Conservation (phyloP, 1,284 basidiomycete genomes). For the Pyrrhoderma lamaoense region DNA sequence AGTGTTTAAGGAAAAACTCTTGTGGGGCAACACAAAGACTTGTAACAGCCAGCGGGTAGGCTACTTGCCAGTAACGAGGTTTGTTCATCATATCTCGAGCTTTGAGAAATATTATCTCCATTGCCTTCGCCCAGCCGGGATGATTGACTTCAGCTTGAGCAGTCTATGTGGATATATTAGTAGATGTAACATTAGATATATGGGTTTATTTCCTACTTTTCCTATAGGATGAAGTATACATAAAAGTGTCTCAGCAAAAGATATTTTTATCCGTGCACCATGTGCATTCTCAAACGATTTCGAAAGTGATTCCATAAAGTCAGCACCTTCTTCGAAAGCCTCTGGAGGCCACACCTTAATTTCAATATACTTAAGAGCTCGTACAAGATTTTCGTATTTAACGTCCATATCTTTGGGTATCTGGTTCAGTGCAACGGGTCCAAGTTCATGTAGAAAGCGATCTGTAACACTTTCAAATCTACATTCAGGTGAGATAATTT, state of each 20-base stretch:
- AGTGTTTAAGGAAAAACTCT: constrained; percentile 79
- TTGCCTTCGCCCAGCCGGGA: constrained; percentile 89
- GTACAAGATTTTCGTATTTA: constrained; percentile 76
- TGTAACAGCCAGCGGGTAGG: constrained; percentile 82
- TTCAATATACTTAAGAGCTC: constrained; percentile 71
- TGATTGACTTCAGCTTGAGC: constrained; percentile 96
- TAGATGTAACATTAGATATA: constrained; percentile 6
- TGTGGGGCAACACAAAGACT: constrained; percentile 84
- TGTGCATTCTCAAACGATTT: constrained; percentile 82
- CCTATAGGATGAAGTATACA: constrained; percentile 83
- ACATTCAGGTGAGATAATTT: neutral
- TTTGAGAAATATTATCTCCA: constrained; percentile 79
- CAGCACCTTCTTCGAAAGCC: constrained; percentile 88
- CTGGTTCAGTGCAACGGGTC: constrained; percentile 64
- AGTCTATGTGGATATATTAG: too few species aligned
- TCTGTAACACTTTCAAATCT: constrained; percentile 87
- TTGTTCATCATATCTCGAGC: constrained; percentile 85
- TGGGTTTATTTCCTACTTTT: constrained; percentile 46
- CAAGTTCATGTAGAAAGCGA: constrained; percentile 73
- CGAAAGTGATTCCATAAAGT: constrained; percentile 81
- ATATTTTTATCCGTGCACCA: constrained; percentile 76
- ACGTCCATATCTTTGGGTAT: constrained; percentile 73
- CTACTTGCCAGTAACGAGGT: constrained; percentile 85
- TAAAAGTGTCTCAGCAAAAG: constrained; percentile 81
- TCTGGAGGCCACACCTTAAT: constrained; percentile 92